phyloP scores from a whole-genome alignment of 164 flowering plant species.

The Platanus orientalis region DNA sequence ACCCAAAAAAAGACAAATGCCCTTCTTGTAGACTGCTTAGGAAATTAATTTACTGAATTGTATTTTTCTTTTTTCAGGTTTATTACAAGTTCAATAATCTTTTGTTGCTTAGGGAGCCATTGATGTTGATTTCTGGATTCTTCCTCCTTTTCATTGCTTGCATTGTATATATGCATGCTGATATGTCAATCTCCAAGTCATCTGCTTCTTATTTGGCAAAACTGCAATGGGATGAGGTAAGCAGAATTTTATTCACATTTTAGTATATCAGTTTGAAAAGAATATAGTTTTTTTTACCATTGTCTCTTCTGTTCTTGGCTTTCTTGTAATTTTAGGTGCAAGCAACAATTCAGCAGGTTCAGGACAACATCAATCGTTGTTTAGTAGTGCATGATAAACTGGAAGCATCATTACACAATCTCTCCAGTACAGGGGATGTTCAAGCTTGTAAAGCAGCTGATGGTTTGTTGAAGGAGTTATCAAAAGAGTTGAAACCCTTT shows the following conservation, averaged over 20 bases:
- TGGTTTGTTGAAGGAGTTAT: constrained; percentile 58
- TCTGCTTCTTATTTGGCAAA: constrained; percentile 88
- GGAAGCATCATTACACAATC: constrained; percentile 80
- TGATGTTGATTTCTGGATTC: constrained; percentile 83
- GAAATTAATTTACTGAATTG: background rate
- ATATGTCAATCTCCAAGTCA: constrained; percentile 84
- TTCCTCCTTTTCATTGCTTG: constrained; percentile 72
- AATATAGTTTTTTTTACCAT: background rate
- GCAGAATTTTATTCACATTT: background rate
- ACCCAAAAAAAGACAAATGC: too few relatives aligned
- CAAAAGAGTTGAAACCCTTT: constrained; percentile 77
- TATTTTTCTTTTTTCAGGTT: constrained; percentile 46
- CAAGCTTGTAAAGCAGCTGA: constrained; percentile 89
- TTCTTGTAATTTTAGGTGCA: constrained; percentile 47
- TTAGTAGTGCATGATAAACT: constrained; percentile 69
- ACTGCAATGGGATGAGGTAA: constrained; percentile 91
- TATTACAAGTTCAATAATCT: constrained; percentile 82
- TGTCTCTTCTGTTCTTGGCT: background rate
- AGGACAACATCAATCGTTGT: constrained; percentile 46
- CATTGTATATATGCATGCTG: constrained; percentile 67
- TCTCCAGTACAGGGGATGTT: constrained; percentile 87
- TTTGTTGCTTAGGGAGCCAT: constrained; percentile 74
- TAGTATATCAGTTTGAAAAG: background rate
- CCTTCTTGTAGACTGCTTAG: too few relatives aligned
- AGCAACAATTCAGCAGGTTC: constrained; percentile 63